Base-by-base conservation (phyloP, 2,329 filamentous ascomycete species). In the Fusarium beomiforme region DNA sequence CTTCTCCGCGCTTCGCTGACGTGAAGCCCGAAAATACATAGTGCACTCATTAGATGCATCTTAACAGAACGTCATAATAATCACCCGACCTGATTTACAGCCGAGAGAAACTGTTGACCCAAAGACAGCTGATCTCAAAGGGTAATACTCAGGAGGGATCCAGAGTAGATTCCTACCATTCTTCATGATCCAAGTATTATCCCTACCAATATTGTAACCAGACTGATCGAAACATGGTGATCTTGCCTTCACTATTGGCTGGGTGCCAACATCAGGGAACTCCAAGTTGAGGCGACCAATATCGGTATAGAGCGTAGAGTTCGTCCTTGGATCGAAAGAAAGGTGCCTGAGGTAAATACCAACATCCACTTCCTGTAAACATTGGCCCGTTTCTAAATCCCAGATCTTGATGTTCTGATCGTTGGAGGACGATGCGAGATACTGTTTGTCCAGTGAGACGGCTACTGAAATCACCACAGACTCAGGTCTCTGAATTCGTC, bases 291-390 rank as follows among this genome's bases (percentile, higher is more conserved):
- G 5, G 5, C 2, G 0, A 13, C 53, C 29, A 1, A 26, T 5
- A 0, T 46, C 17, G 0, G 53, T 46, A 3, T 56, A 7, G 26
- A 56, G 29, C 0, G 1, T 14, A 4, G 29, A 34, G 9, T 56
- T 56, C 0, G 6, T 26, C 21, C 12, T 3, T 17, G 0, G 8
- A 13, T 10, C 3, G 1, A 56, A 56, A 13, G 39, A 34, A 4
- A 56, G 6, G 1, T 1, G 17, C 12, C 2, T 0, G 0, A 34
- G 6, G 1, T 0, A 0, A 9, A 0, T 2, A 0, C n/a, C 5
- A 3, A 34, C 4, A 1, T 46, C 0, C 0, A 55, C 8, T 9
- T 0, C 12, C 0, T 34, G 6, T 3, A 34, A 3, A 10, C 39
- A 34, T 0, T 0, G 2, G 21, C 1, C 1, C 5, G 3, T 2